phyloP scores from a whole-genome alignment of 805 yeast species.

The Grigorovia yakushimaensis region DNA sequence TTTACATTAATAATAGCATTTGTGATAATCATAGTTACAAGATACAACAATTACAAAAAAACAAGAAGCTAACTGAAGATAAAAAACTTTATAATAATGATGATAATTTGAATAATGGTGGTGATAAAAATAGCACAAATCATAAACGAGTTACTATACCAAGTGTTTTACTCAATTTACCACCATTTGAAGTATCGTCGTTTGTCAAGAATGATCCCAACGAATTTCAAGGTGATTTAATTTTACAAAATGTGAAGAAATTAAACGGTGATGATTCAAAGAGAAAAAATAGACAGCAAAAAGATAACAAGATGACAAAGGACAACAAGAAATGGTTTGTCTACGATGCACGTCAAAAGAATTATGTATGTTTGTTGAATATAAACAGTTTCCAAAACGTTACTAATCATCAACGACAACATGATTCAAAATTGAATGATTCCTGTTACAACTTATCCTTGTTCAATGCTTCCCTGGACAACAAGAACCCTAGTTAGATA shows the following conservation, averaged over 20 bases:
- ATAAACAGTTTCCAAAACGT: conserved; percentile 12
- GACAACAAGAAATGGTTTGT: conserved; percentile 13
- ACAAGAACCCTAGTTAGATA: conserved; percentile 20
- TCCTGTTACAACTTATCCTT: conserved; percentile 23
- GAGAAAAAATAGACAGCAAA: background rate
- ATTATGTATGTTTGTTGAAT: conserved; percentile 12
- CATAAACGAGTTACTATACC: conserved; percentile 15
- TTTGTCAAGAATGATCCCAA: conserved; percentile 8
- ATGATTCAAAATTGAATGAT: conserved; percentile 16
- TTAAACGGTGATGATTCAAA: background rate
- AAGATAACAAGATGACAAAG: no score
- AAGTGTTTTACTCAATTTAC: conserved; percentile 14
- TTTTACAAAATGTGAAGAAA: background rate
- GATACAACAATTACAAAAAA: background rate
- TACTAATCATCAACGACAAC: conserved; percentile 18
- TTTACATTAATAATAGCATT: conserved; percentile 8
- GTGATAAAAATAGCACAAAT: background rate
- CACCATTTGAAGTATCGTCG: conserved; percentile 28
- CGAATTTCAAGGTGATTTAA: background rate
- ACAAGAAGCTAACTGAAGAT: background rate
- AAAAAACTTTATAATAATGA: no score
- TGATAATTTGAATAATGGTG: no score
- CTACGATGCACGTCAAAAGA: conserved; percentile 14
- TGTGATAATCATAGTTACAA: background rate
- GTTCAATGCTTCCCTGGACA: conserved; percentile 23